Evolutionary conservation across 225 moss, liverwort and hornwort species (phyloP), one percentile per base, ranked within the genome.

Genomic region (Pseudisothecium myosuroides): DNA sequence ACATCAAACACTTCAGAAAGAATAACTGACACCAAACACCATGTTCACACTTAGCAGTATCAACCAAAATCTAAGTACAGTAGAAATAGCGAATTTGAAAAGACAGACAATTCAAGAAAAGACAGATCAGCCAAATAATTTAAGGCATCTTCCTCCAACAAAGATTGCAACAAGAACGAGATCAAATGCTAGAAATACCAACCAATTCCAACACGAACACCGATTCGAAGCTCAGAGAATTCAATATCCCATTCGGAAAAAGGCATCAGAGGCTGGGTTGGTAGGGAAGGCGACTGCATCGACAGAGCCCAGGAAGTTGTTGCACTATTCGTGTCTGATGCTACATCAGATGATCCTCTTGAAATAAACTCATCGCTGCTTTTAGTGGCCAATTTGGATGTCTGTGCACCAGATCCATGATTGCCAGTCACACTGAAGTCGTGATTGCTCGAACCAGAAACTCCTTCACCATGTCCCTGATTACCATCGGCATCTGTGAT

Each of bases 181-280:
- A 75, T 27, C 49, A n/a, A 83, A 80, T 66, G 90, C 75, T 78
- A 83, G 75, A 86, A 87, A 88, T 49, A 85, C 91, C 55, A 83
- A 98, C 98, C 98, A 85, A 98, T 98, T 67, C 98, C 98, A 88
- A 98, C 98, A 91, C 98, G 95, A n/a, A 96, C 95, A 86, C 95
- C 98, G 84, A 96, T 96, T 78, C 96, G 96, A 81, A 98, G 92
- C 89, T 98, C 98, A 56, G 96, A 96, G 88, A 96, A 98, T 83
- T 97, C 97, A 89, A 98, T 98, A 86, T 97, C 95, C 98, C 98
- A 98, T 89, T 98, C 98, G 54, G 96, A 89, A 84, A 93, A 98
- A 63, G 98, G 97, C 96, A 98, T 95, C 79, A 98, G 89, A 87
- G 97, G 96, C 78, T 96, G 94, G 89, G 93, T 95, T 86, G 96